phyloP scores from a whole-genome alignment of 2,329 filamentous ascomycete genomes.

The Pleurostoma richardsiae region DNA sequence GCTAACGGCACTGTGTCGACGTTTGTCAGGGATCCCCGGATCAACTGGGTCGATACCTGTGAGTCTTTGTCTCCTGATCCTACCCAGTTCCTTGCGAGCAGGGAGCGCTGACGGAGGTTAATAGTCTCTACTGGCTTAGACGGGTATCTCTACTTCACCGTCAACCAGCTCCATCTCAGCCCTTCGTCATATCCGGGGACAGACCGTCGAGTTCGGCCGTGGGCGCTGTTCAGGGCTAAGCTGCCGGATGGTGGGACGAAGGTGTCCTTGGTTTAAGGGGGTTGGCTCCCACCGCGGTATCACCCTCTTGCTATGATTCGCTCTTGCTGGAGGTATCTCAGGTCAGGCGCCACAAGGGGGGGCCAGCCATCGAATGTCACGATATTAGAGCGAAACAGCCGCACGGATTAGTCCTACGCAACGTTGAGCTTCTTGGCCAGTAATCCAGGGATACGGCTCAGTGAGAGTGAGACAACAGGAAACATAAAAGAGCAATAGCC shows the following conservation, averaged over 20 bases:
- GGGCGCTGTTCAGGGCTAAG: constrained; percentile 15
- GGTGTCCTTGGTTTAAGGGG: constrained; percentile 1
- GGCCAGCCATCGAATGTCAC: no score
- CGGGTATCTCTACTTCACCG: constrained; percentile 48
- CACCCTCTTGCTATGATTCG: no score
- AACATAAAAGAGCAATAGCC: no score
- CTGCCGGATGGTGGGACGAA: constrained; percentile 16
- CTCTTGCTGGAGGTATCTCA: no score
- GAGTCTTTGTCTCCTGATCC: neutral
- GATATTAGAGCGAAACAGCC: no score
- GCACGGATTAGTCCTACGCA: no score
- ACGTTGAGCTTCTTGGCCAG: no score
- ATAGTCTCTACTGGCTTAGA: constrained; percentile 31
- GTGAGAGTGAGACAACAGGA: no score
- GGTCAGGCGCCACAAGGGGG: no score
- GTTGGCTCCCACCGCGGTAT: no score
- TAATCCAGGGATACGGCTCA: no score
- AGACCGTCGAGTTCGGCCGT: constrained; percentile 14
- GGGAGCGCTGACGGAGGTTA: no score
- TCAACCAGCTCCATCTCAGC: constrained; percentile 36
- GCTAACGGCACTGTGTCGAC: constrained; percentile 27
- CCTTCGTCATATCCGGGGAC: constrained; percentile 8
- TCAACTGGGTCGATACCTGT: constrained; percentile 43
- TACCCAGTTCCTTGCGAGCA: neutral
- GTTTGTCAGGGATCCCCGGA: constrained; percentile 34